Conservation (phyloP, 2,329 filamentous ascomycete genomes). For the Pseudonectria buxi region DNA sequence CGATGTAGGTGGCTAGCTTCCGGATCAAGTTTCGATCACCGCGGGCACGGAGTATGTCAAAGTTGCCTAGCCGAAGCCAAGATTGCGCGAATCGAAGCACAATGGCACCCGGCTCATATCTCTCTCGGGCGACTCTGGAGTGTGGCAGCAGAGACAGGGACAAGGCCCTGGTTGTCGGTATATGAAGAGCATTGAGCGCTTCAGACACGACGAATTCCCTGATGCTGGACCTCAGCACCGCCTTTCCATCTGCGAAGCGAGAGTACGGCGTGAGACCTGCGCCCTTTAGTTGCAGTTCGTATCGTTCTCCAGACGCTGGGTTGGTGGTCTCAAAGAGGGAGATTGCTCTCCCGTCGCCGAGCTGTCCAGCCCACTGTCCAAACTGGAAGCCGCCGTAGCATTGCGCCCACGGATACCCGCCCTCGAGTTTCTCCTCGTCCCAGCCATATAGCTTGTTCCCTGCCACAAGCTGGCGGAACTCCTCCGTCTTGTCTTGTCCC, state of each 20-base stretch:
- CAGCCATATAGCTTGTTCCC: conserved; percentile 80
- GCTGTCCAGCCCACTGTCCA: conserved; percentile 90
- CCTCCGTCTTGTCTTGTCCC: conserved; percentile 61
- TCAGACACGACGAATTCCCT: conserved; percentile 92
- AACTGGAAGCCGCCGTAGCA: conserved; percentile 84
- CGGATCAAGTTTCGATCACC: conserved; percentile 71
- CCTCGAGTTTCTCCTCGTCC: conserved; percentile 57
- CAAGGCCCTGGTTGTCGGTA: conserved; percentile 81
- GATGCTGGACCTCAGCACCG: conserved; percentile 86
- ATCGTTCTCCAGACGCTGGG: conserved; percentile 60
- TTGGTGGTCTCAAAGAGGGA: conserved; percentile 88
- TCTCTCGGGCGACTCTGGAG: conserved; percentile 68
- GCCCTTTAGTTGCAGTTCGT: conserved; percentile 91
- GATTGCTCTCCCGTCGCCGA: conserved; percentile 91
- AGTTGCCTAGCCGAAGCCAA: conserved; percentile 92
- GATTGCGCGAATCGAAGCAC: conserved; percentile 85
- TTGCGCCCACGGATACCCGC: conserved; percentile 94
- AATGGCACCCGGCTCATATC: conserved; percentile 82
- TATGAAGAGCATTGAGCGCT: conserved; percentile 73
- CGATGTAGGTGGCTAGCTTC: conserved; percentile 72
- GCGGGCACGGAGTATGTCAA: conserved; percentile 80
- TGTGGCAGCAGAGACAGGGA: conserved; percentile 72
- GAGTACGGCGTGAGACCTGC: conserved; percentile 92
- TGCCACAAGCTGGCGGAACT: conserved; percentile 70
- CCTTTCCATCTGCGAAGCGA: conserved; percentile 91